A percentile compares a stretch with the other conserved stretches of the same genome.
phyloP scores from a whole-genome alignment of 257 asterid species.

The Solanum ossicruentum region DNA sequence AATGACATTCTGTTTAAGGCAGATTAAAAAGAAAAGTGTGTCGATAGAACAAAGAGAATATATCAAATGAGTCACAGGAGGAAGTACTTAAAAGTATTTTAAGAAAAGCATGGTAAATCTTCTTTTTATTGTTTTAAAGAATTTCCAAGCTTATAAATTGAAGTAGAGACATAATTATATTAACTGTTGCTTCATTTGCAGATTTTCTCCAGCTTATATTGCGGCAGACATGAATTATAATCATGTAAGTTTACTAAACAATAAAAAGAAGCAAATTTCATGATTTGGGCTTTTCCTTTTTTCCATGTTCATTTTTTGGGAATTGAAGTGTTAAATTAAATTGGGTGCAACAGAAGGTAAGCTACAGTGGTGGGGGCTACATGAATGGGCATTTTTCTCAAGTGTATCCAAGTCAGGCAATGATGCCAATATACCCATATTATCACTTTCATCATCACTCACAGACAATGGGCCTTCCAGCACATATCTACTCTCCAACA shows the following conservation, averaged over 20 bases:
- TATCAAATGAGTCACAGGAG: too few species aligned
- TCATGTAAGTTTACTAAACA: constrained; percentile 37
- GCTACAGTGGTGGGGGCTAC: constrained; percentile 73
- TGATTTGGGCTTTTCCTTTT: neutral
- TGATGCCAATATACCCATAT: constrained; percentile 75
- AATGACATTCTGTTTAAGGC: rapidly evolving
- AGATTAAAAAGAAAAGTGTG: too few species aligned
- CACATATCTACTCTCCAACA: constrained; percentile 53
- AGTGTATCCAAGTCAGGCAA: constrained; percentile 50
- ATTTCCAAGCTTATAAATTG: neutral
- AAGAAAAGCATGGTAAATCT: neutral
- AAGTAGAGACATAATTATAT: neutral
- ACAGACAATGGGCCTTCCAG: constrained; percentile 83
- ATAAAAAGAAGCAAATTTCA: neutral
- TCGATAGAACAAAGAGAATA: too few species aligned
- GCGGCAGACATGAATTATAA: constrained; percentile 64
- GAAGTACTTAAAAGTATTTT: neutral
- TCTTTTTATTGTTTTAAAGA: neutral
- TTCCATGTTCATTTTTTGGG: neutral
- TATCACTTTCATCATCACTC: constrained; percentile 61
- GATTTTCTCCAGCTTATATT: constrained; percentile 62
- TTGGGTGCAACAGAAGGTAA: constrained; percentile 34
- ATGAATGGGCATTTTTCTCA: constrained; percentile 73
- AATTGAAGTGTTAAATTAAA: neutral
- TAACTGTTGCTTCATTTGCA: neutral